Base-by-base conservation (phyloP, 2,329 filamentous ascomycete species). In the Spiromastix sp. region DNA sequence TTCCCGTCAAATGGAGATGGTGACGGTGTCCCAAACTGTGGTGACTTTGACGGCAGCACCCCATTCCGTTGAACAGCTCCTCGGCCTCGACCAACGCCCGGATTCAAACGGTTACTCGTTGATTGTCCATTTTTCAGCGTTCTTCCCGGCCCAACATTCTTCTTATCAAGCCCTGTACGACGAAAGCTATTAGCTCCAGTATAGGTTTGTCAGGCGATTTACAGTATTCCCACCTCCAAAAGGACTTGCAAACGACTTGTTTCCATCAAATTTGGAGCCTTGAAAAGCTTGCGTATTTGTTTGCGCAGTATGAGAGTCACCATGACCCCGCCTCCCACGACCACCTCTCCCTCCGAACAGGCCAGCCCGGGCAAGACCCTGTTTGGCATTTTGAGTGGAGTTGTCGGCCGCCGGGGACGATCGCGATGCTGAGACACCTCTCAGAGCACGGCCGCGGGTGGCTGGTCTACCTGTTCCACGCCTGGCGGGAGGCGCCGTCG, bases 391-490 rank as follows among this genome's bases (percentile, higher is more conserved):
- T 31, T 22, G 29, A 10, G 19, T 31, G 19, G 34, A 22, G n/a
- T 30, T 27, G 28, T 36, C 17, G n/a, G 34, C 29, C 12, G 29
- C 30, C 10, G 29, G 17, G 17, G 27, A 15, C 19, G 34, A 15
- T 10, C 32, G 41, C 11, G 17, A 30, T 12, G 33, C 29, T 29
- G 30, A 17, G 10, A 13, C 26, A 3, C 34, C 34, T 19, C 34
- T 30, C 34, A 17, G 28, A 13, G 25, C 19, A 10, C 37, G 30
- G 15, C 37, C 38, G 9, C 40, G 37, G 17, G 12, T 18, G 10
- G 27, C 35, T 15, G 31, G 35, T 9, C 34, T 29, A 15, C 27
- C 17, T 19, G 32, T 12, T 6, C 40, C 40, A 13, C 40, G 40
- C 34, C 27, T 40, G 10, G 34, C 7, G n/a, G n/a, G n/a, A n/a